Evolutionary conservation across 2,329 filamentous ascomycete species (phyloP), one percentile per base, ranked within the genome.

Genomic region (Arthrinium phaeospermum): DNA sequence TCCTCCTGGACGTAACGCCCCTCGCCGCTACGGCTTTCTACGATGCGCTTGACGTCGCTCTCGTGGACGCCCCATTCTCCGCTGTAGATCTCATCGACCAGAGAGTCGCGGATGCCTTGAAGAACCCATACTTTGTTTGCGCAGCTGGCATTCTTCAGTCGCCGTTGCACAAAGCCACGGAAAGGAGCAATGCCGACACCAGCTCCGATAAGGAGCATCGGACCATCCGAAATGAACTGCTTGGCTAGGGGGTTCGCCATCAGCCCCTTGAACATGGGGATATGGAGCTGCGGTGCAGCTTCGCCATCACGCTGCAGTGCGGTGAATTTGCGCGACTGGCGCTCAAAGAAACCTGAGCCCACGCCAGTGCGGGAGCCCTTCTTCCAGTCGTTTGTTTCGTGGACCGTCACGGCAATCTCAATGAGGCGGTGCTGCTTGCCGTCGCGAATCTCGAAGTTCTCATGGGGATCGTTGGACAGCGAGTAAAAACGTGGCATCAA

Each of bases 401-500:
- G 96, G 73, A 99, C 91, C 10, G 95, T 97, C 72, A 99, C 96
- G n/a, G 96, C 96, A 79, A 98, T 93, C 84, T 98, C 96, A 78
- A 99, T 92, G 73, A 98, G 85, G 44, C 95, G 93, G 75, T 93
- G 93, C 76, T 90, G 89, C 75, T 92, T 90, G 51, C 90, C 89
- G 75, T 93, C 92, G 74, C 91, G 89, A 30, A 91, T 88, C 74
- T 89, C 89, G 74, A 89, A 93, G 10, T 88, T 88, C 76, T 97
- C 91, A 75, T 96, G 94, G 0, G 96, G 96, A 79, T 99, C 96
- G 81, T 98, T 98, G 71, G 95, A 98, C 19, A 99, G 91, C 4
- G 96, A 98, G 85, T 99, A 99, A 86, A 99, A 99, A 73, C 96
- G 93, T 3, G 96, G 96, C 96, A 98, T 98, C 70, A 98, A 88